phyloP scores from a whole-genome alignment of 108 stramenopile species.

The Asterionellopsis glacialis region DNA sequence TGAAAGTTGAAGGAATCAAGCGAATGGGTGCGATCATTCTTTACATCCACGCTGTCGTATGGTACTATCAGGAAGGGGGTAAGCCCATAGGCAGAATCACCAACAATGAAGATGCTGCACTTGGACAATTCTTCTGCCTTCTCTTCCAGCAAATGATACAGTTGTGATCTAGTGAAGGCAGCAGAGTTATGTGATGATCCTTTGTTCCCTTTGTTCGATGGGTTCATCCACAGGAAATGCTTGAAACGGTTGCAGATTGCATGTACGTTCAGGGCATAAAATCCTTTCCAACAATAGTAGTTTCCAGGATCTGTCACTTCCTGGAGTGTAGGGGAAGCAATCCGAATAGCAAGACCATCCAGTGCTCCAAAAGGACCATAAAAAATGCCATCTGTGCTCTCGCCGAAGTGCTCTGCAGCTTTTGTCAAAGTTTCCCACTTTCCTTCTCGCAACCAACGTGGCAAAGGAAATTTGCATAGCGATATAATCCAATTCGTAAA shows the following conservation, averaged over 20 bases:
- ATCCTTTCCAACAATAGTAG: constrained; percentile 29
- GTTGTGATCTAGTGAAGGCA: no score
- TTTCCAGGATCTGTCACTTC: constrained; percentile 12
- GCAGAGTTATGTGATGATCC: no score
- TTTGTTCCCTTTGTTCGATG: constrained; percentile 10
- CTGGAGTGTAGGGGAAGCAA: constrained; percentile 4
- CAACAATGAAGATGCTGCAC: constrained; percentile 13
- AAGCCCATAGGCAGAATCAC: constrained; percentile 22
- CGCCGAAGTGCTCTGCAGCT: no score
- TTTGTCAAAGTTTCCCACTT: no score
- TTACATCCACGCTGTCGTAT: constrained; percentile 6
- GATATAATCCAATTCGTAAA: no score
- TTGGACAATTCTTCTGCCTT: background rate
- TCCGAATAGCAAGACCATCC: no score
- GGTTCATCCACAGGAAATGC: constrained; percentile 2
- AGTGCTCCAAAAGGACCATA: no score
- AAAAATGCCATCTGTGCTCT: no score
- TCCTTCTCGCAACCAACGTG: no score
- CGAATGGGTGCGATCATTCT: no score
- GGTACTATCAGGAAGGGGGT: constrained; percentile 17
- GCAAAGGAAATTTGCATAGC: no score
- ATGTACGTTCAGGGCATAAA: constrained; percentile 26
- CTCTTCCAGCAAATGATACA: background rate
- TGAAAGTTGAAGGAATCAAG: no score
- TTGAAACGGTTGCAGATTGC: constrained; percentile 8